Percentiles rank a stretch among this genome's conserved stretches.
Evolutionary conservation across 2,329 filamentous ascomycete species (phyloP).

Genomic region (Alternaria sp.): DNA sequence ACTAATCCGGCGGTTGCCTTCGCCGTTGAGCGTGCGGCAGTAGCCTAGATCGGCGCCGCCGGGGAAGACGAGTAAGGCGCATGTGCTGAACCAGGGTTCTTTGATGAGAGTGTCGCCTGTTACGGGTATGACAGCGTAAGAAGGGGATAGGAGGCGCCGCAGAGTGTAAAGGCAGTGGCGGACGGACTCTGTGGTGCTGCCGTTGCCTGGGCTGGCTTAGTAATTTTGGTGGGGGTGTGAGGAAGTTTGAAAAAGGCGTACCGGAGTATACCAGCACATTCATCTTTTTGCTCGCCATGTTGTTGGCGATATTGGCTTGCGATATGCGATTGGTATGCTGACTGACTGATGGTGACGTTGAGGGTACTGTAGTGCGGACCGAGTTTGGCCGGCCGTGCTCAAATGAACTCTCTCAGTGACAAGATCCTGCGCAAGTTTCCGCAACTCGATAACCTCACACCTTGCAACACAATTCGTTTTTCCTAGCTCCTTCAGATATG

Average conservation of each 20-base stretch:
- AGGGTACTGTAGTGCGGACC: slow-evolving; percentile 22
- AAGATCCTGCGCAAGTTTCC: background rate
- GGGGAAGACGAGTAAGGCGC: slow-evolving; percentile 87
- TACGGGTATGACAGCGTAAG: slow-evolving; percentile 91
- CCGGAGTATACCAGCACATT: slow-evolving; percentile 95
- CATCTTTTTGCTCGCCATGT: slow-evolving; percentile 72
- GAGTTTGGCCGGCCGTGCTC: slow-evolving; percentile 36
- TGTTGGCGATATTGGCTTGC: background rate
- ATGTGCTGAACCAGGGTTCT: slow-evolving; percentile 88
- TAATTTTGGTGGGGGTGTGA: background rate
- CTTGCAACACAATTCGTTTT: no score
- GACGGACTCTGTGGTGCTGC: slow-evolving; percentile 86
- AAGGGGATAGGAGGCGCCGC: slow-evolving; percentile 81
- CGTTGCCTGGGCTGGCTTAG: slow-evolving; percentile 65
- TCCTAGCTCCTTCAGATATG: slow-evolving; percentile 52
- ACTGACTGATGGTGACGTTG: slow-evolving; percentile 22
- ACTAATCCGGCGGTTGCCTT: slow-evolving; percentile 81
- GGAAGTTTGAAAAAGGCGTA: slow-evolving; percentile 47
- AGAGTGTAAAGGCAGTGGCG: slow-evolving; percentile 88
- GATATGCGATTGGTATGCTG: background rate
- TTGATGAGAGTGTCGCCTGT: slow-evolving; percentile 79
- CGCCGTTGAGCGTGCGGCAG: slow-evolving; percentile 84
- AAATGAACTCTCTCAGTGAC: slow-evolving; percentile 5
- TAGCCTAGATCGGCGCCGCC: slow-evolving; percentile 95
- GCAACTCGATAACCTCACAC: background rate